A percentile compares a stretch with the other conserved stretches of the same genome.
Conservation (phyloP, 225 moss, liverwort and hornwort genomes). For the Sphagnum tenellum region DNA sequence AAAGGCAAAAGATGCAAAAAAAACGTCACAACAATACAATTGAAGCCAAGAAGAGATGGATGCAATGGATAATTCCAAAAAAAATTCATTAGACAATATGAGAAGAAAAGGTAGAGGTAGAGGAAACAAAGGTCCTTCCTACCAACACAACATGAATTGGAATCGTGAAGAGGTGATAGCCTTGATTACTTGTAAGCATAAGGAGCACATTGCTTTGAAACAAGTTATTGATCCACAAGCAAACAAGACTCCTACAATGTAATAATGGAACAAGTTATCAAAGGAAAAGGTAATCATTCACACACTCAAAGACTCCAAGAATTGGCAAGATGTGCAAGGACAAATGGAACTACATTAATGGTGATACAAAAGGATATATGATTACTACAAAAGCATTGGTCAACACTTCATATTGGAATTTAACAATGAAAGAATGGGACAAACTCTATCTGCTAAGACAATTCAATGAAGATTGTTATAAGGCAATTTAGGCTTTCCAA, state of each 20-base stretch:
- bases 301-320: neutral
- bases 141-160: neutral
- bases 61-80: too few species aligned
- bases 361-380: neutral
- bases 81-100: too few species aligned
- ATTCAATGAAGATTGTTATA: neutral
- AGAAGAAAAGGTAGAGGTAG: too few species aligned
- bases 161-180: neutral
- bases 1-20: too few species aligned
- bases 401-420: neutral
- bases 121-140: too few species aligned
- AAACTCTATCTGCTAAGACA: neutral
- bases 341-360: neutral
- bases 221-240: neutral
- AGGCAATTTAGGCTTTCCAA: neutral
- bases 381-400: neutral
- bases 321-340: neutral
- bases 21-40: too few species aligned
- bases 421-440: neutral
- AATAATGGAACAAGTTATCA: neutral
- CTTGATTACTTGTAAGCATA: neutral
- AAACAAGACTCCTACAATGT: neutral
- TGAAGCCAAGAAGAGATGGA: too few species aligned
- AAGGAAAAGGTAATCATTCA: neutral
- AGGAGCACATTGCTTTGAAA: neutral